Evolutionary conservation across 163 green algal genomes (phyloP).

Genomic region (Picocystis sp.): DNA sequence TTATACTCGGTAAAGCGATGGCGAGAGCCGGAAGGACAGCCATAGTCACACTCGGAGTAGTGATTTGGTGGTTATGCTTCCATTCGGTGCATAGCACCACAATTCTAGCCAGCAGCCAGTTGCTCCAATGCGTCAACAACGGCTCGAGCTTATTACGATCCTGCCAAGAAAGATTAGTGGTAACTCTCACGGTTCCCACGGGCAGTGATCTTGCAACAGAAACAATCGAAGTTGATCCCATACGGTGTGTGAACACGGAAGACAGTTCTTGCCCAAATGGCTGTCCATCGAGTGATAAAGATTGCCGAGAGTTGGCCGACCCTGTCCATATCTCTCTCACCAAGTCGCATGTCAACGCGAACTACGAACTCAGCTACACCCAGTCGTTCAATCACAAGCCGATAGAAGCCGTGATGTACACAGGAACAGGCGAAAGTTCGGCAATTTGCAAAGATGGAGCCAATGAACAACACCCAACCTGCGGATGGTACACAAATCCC

Average conservation of each 20-base stretch:
- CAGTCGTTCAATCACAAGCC: constrained; percentile 59
- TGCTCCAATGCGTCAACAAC: too few species aligned
- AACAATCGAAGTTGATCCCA: constrained; percentile 19
- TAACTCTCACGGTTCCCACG: constrained; percentile 32
- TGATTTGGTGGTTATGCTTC: too few species aligned
- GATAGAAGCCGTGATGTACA: constrained; percentile 39
- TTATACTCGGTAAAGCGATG: too few species aligned
- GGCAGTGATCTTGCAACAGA: constrained; percentile 30
- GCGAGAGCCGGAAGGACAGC: too few species aligned
- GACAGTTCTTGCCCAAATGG: not conserved
- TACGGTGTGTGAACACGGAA: constrained; percentile 5
- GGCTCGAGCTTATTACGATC: too few species aligned
- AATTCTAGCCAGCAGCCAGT: too few species aligned
- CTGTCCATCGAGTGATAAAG: constrained; percentile 1
- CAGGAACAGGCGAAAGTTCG: constrained; percentile 18
- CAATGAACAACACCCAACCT: constrained; percentile 38
- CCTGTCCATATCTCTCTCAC: constrained; percentile 40
- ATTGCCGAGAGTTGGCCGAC: constrained; percentile 45
- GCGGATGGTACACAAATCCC: constrained; percentile 43
- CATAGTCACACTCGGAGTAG: too few species aligned
- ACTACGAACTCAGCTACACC: constrained; percentile 66
- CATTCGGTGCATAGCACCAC: too few species aligned
- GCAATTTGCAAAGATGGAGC: constrained; percentile 26
- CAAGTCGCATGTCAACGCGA: constrained; percentile 54
- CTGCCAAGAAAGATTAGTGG: constrained; percentile 44